A percentile compares a stretch with the other conserved stretches of the same genome.
These are phyloP conservation scores for Didymella pinodella DNA, from an alignment of 2,329 filamentous ascomycete species.

Conservation along the genomic window DNA sequence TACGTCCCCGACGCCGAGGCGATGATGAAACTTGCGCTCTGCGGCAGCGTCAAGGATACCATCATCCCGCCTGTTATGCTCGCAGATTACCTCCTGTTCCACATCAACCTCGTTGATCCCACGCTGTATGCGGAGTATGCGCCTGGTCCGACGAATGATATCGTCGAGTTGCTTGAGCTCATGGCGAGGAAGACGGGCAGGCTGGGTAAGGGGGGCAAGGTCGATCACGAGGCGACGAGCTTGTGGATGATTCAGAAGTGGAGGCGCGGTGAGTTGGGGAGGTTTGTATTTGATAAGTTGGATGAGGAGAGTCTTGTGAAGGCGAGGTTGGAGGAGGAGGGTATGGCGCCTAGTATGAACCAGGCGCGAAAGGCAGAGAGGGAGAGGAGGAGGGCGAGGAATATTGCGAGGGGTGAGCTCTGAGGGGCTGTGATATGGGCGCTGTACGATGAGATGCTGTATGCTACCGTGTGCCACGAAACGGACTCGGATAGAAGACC, in stretches of 20 bases:
- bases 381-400: constrained; percentile 53
- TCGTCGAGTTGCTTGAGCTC: constrained; percentile 73
- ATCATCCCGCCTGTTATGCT: constrained; percentile 79
- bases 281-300: constrained; percentile 81
- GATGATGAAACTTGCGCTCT: constrained; percentile 95
- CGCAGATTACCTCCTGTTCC: constrained; percentile 89
- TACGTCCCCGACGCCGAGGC: constrained; percentile 84
- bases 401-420: constrained; percentile 33
- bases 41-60: constrained; percentile 88
- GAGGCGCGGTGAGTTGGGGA: constrained; percentile 77
- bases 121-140: constrained; percentile 71
- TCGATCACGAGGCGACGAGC: constrained; percentile 76
- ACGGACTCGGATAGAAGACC: no score
- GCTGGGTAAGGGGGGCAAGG: constrained; percentile 74
- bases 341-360: constrained; percentile 65
- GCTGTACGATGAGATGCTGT: not conserved
- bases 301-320: constrained; percentile 66
- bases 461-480: not conserved
- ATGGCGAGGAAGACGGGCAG: constrained; percentile 80
- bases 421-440: constrained; percentile 1
- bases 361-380: constrained; percentile 74
- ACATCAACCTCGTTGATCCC: constrained; percentile 75
- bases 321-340: constrained; percentile 56
- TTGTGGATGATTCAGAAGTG: constrained; percentile 83
- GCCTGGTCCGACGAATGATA: constrained; percentile 80